Evolutionary conservation across 2,329 filamentous ascomycete species (phyloP), one percentile per base, ranked within the genome.

Genomic region (Fusarium drepaniforme): DNA sequence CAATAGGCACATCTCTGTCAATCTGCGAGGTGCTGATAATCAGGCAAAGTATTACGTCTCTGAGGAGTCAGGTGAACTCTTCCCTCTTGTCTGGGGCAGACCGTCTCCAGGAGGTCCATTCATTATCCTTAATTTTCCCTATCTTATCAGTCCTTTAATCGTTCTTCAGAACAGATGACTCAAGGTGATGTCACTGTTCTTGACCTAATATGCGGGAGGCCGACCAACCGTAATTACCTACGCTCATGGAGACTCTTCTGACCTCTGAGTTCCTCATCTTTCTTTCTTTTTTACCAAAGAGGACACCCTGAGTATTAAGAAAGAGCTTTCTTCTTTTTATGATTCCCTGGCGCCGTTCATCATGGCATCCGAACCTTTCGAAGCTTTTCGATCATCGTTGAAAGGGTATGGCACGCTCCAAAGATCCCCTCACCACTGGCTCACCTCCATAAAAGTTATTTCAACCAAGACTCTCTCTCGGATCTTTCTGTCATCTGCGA

Each of bases 401-500:
- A 53, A 21, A 53, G 25, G 11, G 28, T 53, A 53, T 53, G 6
- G 2, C 28, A 13, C 18, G 2, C 16, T n/a, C 1, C 6, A 53
- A 5, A 8, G 4, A 33, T 33, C 28, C 2, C 18, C 6, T 53
- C 2, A 9, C 1, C 11, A 21, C 13, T 1, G 1, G 4, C 49
- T 57, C 9, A 37, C n/a, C 4, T 21, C 9, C 3, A 5, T 8
- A 13, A 2, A 8, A 74, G 72, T 1, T 65, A 40, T 5, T 71
- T 64, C 12, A 44, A 68, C 5, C 53, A 46, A 4, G 56, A 49
- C 0, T 33, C 16, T 0, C 42, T 74, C 1, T 74, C 63, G 0
- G 71, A 74, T 8, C 56, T 35, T 1, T 42, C 23, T 1, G 38
- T 74, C 13, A 15, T 11, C 8, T 72, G 67, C 1, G 4, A 18